A percentile compares a stretch with the other conserved stretches of the same genome.
phyloP scores from a whole-genome alignment of 805 yeast genomes.

The Yarrowia sp. region DNA sequence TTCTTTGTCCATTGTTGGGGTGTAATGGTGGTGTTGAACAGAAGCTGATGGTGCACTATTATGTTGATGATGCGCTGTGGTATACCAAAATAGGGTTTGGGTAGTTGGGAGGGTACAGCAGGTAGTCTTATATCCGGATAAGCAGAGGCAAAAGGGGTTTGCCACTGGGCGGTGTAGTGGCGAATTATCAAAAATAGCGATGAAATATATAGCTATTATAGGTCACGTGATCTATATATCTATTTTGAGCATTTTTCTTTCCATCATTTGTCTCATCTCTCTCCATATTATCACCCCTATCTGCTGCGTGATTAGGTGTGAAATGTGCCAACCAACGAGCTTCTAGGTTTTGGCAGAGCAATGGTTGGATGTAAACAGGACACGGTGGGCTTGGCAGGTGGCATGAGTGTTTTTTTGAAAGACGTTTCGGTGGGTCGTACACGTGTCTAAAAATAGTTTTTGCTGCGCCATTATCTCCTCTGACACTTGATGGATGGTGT shows the following conservation, averaged over 20 bases:
- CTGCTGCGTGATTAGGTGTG: background rate
- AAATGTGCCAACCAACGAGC: background rate
- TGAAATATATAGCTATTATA: no score
- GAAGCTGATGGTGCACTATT: background rate
- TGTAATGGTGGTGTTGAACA: no score
- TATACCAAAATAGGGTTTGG: background rate
- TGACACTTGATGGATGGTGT: no score
- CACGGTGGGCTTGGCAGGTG: background rate
- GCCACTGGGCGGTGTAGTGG: background rate
- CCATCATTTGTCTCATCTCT: no score
- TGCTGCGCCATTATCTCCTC: no score
- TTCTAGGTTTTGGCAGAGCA: background rate
- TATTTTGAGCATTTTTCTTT: no score
- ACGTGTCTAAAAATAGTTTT: no score
- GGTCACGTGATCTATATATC: no score
- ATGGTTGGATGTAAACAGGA: background rate
- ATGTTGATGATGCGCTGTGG: background rate
- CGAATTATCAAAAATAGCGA: background rate
- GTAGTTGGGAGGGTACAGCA: background rate
- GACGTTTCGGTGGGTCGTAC: no score
- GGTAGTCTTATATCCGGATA: background rate
- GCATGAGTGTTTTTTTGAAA: background rate
- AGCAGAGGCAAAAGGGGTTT: slow-evolving; percentile 1
- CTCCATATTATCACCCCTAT: no score
- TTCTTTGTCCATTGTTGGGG: slow-evolving; percentile 22